Percentiles rank a stretch among this genome's conserved stretches.
These are phyloP conservation scores for Ustilago trichophora DNA, from an alignment of 1,284 basidiomycete species.

Conservation along the genomic window DNA sequence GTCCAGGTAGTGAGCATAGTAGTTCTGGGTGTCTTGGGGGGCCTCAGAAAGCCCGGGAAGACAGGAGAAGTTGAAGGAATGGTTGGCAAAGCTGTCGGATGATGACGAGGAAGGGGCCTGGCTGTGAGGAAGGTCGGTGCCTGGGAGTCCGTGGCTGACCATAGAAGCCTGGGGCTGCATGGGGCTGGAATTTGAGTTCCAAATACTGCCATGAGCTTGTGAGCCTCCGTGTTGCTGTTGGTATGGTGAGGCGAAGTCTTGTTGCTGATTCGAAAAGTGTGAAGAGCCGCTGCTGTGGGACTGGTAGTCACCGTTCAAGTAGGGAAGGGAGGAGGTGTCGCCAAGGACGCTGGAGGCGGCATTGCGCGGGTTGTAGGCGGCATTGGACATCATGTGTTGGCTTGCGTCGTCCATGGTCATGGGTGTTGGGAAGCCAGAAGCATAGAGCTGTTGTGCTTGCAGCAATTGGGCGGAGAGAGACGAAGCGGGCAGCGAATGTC, in stretches of 20 bases:
- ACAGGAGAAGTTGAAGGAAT: slow-evolving; percentile 13
- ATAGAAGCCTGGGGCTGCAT: neutral
- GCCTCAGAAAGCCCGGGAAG: slow-evolving; percentile 3
- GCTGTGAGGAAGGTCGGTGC: neutral
- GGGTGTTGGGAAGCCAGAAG: neutral
- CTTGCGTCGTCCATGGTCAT: slow-evolving; percentile 1
- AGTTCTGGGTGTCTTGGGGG: slow-evolving; percentile 13
- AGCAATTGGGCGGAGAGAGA: slow-evolving; percentile 14
- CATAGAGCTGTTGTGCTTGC: slow-evolving; percentile 22
- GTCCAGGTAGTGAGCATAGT: slow-evolving; percentile 30
- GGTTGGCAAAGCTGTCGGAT: neutral
- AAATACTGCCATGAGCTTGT: neutral
- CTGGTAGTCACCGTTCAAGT: neutral
- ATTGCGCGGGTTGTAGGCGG: slow-evolving; percentile 3
- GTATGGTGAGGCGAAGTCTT: neutral
- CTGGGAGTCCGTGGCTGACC: slow-evolving; percentile 9
- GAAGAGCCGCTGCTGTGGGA: neutral
- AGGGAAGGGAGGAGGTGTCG: neutral
- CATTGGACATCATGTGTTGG: neutral
- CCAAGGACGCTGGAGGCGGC: neutral
- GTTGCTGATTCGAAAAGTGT: neutral
- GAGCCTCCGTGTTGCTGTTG: neutral
- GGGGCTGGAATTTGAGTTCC: neutral
- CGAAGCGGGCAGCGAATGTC: slow-evolving; percentile 14
- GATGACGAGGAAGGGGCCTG: slow-evolving; percentile 7